Base-by-base conservation (phyloP, 2,329 filamentous ascomycete genomes). In the Berkeleyomyces basicola region DNA sequence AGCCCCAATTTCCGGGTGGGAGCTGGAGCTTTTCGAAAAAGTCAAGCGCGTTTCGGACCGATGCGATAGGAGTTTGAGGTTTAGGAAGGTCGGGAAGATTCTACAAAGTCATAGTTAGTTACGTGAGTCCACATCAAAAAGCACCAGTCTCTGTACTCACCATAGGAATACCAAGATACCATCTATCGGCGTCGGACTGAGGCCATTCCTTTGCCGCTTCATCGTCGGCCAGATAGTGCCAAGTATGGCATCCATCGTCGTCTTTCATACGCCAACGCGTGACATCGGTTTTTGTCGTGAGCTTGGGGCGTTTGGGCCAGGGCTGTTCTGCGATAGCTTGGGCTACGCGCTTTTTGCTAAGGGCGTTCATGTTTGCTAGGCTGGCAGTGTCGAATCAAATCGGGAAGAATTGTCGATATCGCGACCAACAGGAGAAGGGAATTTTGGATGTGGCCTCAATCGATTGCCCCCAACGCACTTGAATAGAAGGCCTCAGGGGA, bases 11-110 rank as follows among this genome's bases (percentile, higher is more conserved):
- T 4, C 93, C 93, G 0, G 89, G 86, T 11, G 86, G 84, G 1
- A 96, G 79, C 72, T 99, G 93, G 33, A 97, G 81, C 66, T 92
- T 82, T 63, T 91, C 88, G 76, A 95, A 96, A 77, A 96, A 97
- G 3, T 82, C 77, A 61, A 97, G 79, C 44, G 87, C 90, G 75
- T 99, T 99, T 65, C 80, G 78, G 2, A 89, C 90, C 3, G 89
- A 79, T 67, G 93, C 82, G 63, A 93, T 78, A 4, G 92, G 86
- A 2, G 78, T 90, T 65, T 83, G 82, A 3, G 92, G 78, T 64
- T 79, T 76, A 31, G 85, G 82, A 0, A 96, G 82, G 3, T 82
- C 76, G 0, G 90, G 90, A 6, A 91, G 81, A 61, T 81, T 80
- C 92, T 96, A 66, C 16, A 61, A 14, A n/a, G 33, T 37, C 36